Percentiles rank a stretch among this genome's conserved stretches.
Conservation (phyloP, 1,284 basidiomycete genomes). For the Hypsizygus ulmarius region DNA sequence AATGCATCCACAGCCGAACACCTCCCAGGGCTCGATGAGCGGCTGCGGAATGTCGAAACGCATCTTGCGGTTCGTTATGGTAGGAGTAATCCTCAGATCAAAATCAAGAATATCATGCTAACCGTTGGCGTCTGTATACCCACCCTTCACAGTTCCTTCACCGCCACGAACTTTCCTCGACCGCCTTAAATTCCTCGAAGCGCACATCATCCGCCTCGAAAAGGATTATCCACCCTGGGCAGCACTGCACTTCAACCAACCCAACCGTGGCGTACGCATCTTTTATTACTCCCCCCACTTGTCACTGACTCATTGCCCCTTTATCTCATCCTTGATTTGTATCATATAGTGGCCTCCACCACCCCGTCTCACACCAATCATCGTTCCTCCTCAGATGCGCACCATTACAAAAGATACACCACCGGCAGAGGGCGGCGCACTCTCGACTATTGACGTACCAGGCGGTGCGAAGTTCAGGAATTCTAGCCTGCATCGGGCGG, state of each 20-base stretch:
- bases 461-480: slow-evolving; percentile 34
- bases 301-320: too few species aligned
- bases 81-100: slow-evolving; percentile 30
- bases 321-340: too few species aligned
- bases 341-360: slow-evolving; percentile 80
- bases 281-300: not conserved
- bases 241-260: slow-evolving; percentile 78
- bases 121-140: not conserved
- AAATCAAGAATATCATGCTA: not conserved
- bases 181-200: slow-evolving; percentile 68
- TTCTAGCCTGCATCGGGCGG: slow-evolving; percentile 70
- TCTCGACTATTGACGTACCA: slow-evolving; percentile 9
- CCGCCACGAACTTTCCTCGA: slow-evolving; percentile 60
- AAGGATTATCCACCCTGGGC: slow-evolving; percentile 82
- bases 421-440: slow-evolving; percentile 9
- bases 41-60: slow-evolving; percentile 61
- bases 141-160: slow-evolving; percentile 55
- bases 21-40: slow-evolving; percentile 60
- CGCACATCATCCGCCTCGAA: slow-evolving; percentile 70
- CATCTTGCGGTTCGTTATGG: slow-evolving; percentile 74
- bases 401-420: slow-evolving; percentile 13
- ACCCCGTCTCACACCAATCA: slow-evolving; percentile 66
- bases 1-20: slow-evolving; percentile 33
- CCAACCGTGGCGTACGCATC: slow-evolving; percentile 65
- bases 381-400: slow-evolving; percentile 64